These are phyloP conservation scores for Colletotrichum tofieldiae DNA, from an alignment of 2,329 filamentous ascomycete species.

Conservation along the genomic window DNA sequence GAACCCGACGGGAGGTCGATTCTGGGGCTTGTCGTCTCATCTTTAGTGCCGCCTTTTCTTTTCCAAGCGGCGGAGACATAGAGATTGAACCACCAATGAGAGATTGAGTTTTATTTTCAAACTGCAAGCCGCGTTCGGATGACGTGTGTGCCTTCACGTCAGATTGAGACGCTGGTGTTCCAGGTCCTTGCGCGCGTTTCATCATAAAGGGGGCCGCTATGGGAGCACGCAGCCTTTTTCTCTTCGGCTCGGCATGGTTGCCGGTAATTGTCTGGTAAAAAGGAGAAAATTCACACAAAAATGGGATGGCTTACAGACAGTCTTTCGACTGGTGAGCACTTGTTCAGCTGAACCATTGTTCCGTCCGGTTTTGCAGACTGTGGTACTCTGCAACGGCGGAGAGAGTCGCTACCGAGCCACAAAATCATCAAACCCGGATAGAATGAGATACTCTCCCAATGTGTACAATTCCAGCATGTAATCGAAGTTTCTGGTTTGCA, in stretches of 20 bases:
- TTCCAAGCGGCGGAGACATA: background rate
- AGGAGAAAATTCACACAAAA: too few relatives aligned
- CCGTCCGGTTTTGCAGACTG: background rate
- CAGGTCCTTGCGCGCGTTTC: constrained; percentile 19
- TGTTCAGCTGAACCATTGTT: background rate
- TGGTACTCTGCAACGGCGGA: background rate
- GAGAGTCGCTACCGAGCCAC: background rate
- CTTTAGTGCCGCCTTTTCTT: background rate
- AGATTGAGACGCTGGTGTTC: background rate
- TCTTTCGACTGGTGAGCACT: background rate
- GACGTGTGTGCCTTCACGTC: background rate
- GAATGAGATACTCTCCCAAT: background rate
- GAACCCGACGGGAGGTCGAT: background rate
- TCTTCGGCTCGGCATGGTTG: background rate
- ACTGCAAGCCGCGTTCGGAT: background rate
- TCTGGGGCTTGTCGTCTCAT: constrained; percentile 3
- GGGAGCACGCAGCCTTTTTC: background rate
- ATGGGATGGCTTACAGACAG: background rate
- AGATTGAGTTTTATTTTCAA: background rate
- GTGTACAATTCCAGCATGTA: background rate
- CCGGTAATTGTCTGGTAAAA: background rate
- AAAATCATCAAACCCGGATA: background rate
- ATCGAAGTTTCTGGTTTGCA: background rate
- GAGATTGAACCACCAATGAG: too few relatives aligned
- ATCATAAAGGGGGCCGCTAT: background rate